A percentile compares a stretch with the other conserved stretches of the same genome.
Evolutionary conservation across 1,284 basidiomycete species (phyloP).

Genomic region (Acaromyces ingoldii): DNA sequence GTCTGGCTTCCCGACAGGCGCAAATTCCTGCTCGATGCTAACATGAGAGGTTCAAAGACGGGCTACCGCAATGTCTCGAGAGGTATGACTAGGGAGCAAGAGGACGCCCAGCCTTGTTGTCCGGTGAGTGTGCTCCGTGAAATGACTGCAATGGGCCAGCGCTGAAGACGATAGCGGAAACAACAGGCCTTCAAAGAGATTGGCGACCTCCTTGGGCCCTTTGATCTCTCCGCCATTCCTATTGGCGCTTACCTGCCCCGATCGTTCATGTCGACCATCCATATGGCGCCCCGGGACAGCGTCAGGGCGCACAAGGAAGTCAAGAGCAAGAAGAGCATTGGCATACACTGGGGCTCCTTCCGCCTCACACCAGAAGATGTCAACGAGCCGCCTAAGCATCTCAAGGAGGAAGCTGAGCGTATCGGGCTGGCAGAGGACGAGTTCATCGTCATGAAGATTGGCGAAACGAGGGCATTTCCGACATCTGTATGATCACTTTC

Average conservation of each 20-base stretch:
- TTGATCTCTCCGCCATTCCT: constrained; percentile 33
- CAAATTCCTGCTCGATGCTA: not conserved
- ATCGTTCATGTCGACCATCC: constrained; percentile 36
- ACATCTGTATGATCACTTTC: no score
- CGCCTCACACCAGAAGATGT: constrained; percentile 33
- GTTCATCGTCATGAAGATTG: constrained; percentile 25
- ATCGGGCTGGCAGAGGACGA: constrained; percentile 18
- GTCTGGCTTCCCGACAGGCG: not conserved
- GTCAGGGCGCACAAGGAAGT: constrained; percentile 32
- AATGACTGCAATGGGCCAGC: not conserved
- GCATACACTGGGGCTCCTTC: constrained; percentile 40
- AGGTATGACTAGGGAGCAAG: constrained; percentile 21
- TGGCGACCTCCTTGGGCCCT: constrained; percentile 33
- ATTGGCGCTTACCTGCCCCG: constrained; percentile 39
- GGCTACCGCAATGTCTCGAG: constrained; percentile 27
- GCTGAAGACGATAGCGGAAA: not conserved
- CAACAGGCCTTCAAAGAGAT: constrained; percentile 32
- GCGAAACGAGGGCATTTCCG: constrained; percentile 18
- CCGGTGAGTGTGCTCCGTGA: constrained; percentile 8
- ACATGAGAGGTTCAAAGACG: constrained; percentile 9
- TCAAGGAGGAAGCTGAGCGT: constrained; percentile 20
- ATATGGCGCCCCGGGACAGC: constrained; percentile 30
- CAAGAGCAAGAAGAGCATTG: constrained; percentile 15
- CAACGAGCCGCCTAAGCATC: constrained; percentile 27
- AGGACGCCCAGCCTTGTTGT: constrained; percentile 25